These are phyloP conservation scores for Sphaerulina musiva DNA, from an alignment of 2,329 filamentous ascomycete genomes.

Conservation along the genomic window DNA sequence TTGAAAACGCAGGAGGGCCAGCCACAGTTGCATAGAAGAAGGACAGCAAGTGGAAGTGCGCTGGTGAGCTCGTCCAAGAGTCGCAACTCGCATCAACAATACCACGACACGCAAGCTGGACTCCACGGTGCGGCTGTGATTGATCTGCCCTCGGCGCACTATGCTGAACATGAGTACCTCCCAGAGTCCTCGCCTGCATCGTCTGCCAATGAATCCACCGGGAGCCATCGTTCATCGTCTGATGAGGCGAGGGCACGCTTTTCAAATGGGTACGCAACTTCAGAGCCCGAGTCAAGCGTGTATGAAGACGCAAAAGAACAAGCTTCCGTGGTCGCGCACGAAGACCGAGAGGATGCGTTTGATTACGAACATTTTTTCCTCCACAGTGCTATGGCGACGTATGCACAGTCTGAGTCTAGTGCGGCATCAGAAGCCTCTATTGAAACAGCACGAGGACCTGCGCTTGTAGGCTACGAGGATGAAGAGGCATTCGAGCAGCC, in stretches of 20 bases:
- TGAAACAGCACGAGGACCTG: slow-evolving; percentile 43
- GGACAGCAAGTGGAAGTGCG: slow-evolving; percentile 23
- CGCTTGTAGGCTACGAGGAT: slow-evolving; percentile 13
- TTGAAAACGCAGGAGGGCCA: neutral
- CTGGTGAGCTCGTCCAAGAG: slow-evolving; percentile 23
- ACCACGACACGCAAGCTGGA: slow-evolving; percentile 3
- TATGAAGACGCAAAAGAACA: slow-evolving; percentile 41
- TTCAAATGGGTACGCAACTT: slow-evolving; percentile 5
- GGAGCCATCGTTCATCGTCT: slow-evolving; percentile 23
- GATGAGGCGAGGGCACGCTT: slow-evolving; percentile 9
- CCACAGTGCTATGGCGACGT: slow-evolving; percentile 80
- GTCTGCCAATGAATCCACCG: slow-evolving; percentile 10
- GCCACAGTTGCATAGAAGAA: slow-evolving; percentile 20
- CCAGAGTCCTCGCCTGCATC: slow-evolving; percentile 14
- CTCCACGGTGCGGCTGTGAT: neutral
- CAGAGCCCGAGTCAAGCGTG: slow-evolving; percentile 31
- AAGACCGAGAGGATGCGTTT: slow-evolving; percentile 90
- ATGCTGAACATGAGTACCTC: slow-evolving; percentile 18
- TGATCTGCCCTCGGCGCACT: slow-evolving; percentile 5
- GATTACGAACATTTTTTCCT: slow-evolving; percentile 96
- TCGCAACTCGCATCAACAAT: slow-evolving; percentile 26
- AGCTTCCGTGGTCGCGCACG: slow-evolving; percentile 53
- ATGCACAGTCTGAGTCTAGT: slow-evolving; percentile 41
- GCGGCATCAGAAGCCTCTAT: slow-evolving; percentile 42
- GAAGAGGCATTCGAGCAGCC: slow-evolving; percentile 20